These are phyloP conservation scores for Clausena lansium DNA, from an alignment of 345 rosid species.

Conservation along the genomic window DNA sequence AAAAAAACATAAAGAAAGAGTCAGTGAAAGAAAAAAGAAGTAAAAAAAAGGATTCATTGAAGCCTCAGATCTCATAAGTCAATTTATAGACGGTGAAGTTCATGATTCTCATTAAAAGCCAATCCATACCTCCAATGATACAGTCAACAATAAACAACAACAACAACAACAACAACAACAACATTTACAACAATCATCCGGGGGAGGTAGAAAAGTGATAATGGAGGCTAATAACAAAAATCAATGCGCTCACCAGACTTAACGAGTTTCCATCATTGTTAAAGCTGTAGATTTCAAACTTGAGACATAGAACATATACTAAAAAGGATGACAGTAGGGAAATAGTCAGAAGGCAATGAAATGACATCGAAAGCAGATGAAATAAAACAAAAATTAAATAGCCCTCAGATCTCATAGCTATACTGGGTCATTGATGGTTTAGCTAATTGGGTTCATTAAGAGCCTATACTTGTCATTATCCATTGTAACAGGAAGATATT, in stretches of 20 bases:
- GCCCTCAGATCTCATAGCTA: constrained; percentile 35
- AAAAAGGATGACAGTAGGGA: too few relatives aligned
- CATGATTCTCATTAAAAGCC: constrained; percentile 5
- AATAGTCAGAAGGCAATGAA: not conserved
- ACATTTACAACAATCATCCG: not conserved
- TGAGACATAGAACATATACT: not conserved
- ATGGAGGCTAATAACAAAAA: constrained; percentile 11
- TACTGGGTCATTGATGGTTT: constrained; percentile 15
- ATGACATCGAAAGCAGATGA: not conserved
- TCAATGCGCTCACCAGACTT: not conserved
- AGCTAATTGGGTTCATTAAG: not conserved
- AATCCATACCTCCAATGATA: not conserved
- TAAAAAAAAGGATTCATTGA: not conserved
- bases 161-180: constrained; percentile 5
- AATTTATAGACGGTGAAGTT: not conserved
- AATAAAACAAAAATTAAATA: not conserved
- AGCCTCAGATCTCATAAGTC: constrained; percentile 5
- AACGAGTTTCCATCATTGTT: constrained; percentile 7
- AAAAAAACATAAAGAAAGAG: not conserved
- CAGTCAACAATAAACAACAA: not conserved
- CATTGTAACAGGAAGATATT: not conserved
- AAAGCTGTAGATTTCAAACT: not conserved
- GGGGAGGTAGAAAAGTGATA: not conserved
- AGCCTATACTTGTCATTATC: constrained; percentile 12
- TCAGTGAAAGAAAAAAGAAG: not conserved